Evolutionary conservation across 805 yeast species (phyloP), one percentile per base, ranked within the genome.

Genomic region (Starmerella geochares): DNA sequence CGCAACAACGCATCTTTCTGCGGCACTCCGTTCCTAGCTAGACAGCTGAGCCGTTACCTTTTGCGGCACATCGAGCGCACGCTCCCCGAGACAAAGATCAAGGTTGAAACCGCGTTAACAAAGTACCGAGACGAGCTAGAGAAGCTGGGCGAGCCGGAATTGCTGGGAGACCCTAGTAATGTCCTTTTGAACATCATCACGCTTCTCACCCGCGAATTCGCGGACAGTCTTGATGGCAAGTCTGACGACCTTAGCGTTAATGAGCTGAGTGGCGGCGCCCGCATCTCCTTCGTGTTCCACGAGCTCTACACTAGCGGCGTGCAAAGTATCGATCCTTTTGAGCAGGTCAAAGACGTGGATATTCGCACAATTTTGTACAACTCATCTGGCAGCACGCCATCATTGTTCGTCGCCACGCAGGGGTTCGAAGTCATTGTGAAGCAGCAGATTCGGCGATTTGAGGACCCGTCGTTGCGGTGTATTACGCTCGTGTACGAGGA

Each of bases 1-100:
- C 77, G 86, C 59, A 82, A 92, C 28, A 92, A 90, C 65, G 90
- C 96, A 7, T 94, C 86, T 62, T 90, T 80, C 70, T 92, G 98
- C 69, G 98, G 98, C 67, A 92, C 98, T n/a, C 96, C 96, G 36
- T 92, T 83, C 67, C 73, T 92, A 64, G 96, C 97, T 47, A 84
- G 86, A 65, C 86, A 87, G 68, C 77, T 92, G 63, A 92, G 86
- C 68, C 79, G 83, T 38, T 86, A 92, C 59, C 75, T 92, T 60
- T 74, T 86, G 69, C 86, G 81, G 64, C 98, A 92, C 69, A 92
- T 92, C 67, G 80, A 83, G 66, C 79, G 81, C 49, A 83, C 87
- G 8, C 71, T 83, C 63, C 98, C 98, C 16, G 97, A 92, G 58
- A 92, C 92, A 61, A 92, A 87, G 68, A 76, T 83, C 67, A 81